Conservation (phyloP, 768 basidiomycete species). For the Rhodotorula toruloides region DNA sequence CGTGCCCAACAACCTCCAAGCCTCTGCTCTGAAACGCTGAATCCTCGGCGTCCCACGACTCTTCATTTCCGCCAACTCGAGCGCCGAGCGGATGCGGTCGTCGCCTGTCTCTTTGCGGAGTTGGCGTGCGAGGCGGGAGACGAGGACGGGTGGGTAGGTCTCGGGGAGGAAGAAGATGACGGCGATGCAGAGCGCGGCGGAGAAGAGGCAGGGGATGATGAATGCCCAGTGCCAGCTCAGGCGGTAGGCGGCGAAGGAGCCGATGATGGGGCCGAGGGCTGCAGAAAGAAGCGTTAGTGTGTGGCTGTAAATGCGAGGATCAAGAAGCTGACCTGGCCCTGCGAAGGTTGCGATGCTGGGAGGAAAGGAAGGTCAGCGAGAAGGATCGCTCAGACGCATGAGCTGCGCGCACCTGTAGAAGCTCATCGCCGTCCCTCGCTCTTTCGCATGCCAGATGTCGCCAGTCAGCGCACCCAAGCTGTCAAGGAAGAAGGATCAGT, state of each 20-base stretch:
- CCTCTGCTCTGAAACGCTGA: slow-evolving; percentile 1
- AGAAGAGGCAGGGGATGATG: slow-evolving; percentile 58
- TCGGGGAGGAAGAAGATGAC: slow-evolving; percentile 62
- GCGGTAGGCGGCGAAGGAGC: slow-evolving; percentile 6
- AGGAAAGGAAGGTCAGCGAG: background rate
- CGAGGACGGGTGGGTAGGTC: slow-evolving; percentile 67
- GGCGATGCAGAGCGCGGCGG: slow-evolving; percentile 44
- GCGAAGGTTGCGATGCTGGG: slow-evolving; percentile 18
- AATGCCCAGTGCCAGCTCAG: slow-evolving; percentile 46
- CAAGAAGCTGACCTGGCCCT: background rate
- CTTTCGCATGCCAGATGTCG: slow-evolving; percentile 16
- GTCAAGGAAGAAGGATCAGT: background rate
- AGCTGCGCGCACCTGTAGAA: slow-evolving; percentile 10
- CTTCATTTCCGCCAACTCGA: slow-evolving; percentile 18
- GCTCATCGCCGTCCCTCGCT: slow-evolving; percentile 21
- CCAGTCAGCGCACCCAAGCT: slow-evolving; percentile 27
- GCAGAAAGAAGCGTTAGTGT: too few species aligned
- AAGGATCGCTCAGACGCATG: too few species aligned
- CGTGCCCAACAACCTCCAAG: slow-evolving; percentile 15
- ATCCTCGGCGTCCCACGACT: background rate
- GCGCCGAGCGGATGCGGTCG: slow-evolving; percentile 4
- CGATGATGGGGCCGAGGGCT: slow-evolving; percentile 23
- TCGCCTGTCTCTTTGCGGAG: slow-evolving; percentile 13
- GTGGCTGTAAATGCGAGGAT: background rate
- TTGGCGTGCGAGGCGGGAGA: slow-evolving; percentile 49